Percentiles rank a stretch among this genome's conserved stretches.
phyloP scores from a whole-genome alignment of 257 asterid genomes.

The Handroanthus guayacan region DNA sequence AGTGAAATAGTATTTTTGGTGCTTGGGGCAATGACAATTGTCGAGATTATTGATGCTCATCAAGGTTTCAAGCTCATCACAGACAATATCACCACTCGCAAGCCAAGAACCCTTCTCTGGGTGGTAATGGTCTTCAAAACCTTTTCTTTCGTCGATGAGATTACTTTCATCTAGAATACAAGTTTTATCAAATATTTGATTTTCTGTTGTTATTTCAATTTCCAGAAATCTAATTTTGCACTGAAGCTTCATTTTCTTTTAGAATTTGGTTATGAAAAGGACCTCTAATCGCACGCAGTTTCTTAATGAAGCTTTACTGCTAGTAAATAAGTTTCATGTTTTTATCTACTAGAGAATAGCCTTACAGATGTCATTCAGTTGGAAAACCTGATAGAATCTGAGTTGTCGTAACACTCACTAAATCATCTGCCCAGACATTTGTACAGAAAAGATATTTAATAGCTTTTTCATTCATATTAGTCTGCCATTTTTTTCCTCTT shows the following conservation, averaged over 20 bases:
- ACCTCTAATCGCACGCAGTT: neutral
- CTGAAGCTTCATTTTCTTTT: neutral
- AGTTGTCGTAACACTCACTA: neutral
- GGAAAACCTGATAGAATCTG: neutral
- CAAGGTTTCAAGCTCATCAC: constrained; percentile 98
- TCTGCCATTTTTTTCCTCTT: neutral
- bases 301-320: neutral
- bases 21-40: constrained; percentile 99
- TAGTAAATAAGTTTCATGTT: neutral
- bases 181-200: constrained; percentile 11
- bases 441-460: neutral
- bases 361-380: neutral
- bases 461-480: neutral
- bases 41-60: constrained; percentile 97
- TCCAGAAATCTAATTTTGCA: constrained; percentile 10
- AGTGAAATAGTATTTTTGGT: constrained; percentile 95
- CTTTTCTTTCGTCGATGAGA: constrained; percentile 28
- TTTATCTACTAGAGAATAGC: neutral
- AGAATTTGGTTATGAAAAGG: neutral
- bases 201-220: neutral
- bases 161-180: constrained; percentile 1
- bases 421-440: neutral
- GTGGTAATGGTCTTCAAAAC: constrained; percentile 65
- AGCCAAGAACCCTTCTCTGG: constrained; percentile 94
- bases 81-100: constrained; percentile 94